phyloP scores from a whole-genome alignment of 192 early-diverging fungal species.

The Coemansia umbellata region DNA sequence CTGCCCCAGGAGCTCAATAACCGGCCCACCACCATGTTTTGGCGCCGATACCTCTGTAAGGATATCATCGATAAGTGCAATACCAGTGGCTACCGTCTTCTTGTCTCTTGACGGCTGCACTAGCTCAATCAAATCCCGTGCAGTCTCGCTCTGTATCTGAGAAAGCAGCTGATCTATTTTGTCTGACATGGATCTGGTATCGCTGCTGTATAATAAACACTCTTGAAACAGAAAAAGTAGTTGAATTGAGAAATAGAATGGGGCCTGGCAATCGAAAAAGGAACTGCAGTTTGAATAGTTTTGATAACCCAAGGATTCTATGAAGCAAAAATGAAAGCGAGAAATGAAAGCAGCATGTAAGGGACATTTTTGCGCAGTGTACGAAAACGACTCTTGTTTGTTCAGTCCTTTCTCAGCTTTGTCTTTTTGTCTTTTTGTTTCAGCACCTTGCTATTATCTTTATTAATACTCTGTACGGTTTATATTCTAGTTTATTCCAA shows the following conservation, averaged over 20 bases:
- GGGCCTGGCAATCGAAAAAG: no score
- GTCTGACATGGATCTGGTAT: no score
- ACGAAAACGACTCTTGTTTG: no score
- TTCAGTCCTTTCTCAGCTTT: background rate
- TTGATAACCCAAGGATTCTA: no score
- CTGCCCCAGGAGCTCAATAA: slow-evolving; percentile 31
- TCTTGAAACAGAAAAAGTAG: no score
- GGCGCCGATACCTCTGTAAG: slow-evolving; percentile 11
- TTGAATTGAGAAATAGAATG: no score
- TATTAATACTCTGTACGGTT: background rate
- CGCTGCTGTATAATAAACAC: background rate
- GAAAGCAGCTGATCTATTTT: slow-evolving; percentile 26
- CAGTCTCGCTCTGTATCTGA: slow-evolving; percentile 24
- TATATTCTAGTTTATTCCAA: no score
- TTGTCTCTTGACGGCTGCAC: slow-evolving; percentile 3
- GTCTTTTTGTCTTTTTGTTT: background rate
- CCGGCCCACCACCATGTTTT: background rate
- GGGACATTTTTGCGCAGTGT: no score
- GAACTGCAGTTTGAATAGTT: no score
- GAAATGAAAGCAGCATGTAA: no score
- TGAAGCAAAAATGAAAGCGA: no score
- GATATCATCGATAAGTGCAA: slow-evolving; percentile 11
- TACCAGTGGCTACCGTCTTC: background rate
- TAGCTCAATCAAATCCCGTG: slow-evolving; percentile 2
- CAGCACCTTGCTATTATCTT: background rate